Base-by-base conservation (phyloP, 83 land plant species). In the Picea mariana region DNA sequence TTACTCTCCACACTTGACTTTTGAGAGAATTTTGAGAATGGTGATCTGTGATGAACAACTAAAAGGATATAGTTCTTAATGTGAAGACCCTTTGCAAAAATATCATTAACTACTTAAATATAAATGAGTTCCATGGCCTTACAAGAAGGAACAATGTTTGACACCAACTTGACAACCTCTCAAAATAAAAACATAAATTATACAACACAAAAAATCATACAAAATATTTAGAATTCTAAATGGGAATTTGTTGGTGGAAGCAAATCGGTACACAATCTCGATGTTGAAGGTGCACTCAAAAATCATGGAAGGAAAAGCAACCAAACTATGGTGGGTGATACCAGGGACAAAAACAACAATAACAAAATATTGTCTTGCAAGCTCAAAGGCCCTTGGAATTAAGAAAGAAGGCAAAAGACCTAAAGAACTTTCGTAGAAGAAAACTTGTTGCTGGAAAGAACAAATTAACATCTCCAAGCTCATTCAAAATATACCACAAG, bases 261-360 rank as follows among this genome's bases (percentile, higher is more conserved):
- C 12, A 98, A 88, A 83, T 63, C 91, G 38, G 84, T 81, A 81
- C 92, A 98, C 68, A 93, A 95, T 5, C 91, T 95, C 61, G 93
- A 87, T 15, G 96, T 96, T 78, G 86, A 86, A 15, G 55, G 12
- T 6, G 7, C 47, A 0, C 7, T 42, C 47, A 42, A 42, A 42
- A 6, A 42, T 42, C 47, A 42, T 44, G 8, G 47, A 44, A 44
- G 47, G 47, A 44, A 44, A 6, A 44, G 40, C 8, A 44, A 44
- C 47, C 0, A 44, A 1, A 44, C 6, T 44, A 44, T 44, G 6
- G 47, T 6, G 47, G 47, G 47, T 44, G 47, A 44, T 49, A 1
- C 2, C 55, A 49, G 55, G 12, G 55, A 49, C 12, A 49, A 9
- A 49, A 9, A 49, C 12, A 49, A 49, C 55, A 9, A 49, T 8